Evolutionary conservation across 2,329 filamentous ascomycete genomes (phyloP).

Genomic region (Hyphodiscus sp.): DNA sequence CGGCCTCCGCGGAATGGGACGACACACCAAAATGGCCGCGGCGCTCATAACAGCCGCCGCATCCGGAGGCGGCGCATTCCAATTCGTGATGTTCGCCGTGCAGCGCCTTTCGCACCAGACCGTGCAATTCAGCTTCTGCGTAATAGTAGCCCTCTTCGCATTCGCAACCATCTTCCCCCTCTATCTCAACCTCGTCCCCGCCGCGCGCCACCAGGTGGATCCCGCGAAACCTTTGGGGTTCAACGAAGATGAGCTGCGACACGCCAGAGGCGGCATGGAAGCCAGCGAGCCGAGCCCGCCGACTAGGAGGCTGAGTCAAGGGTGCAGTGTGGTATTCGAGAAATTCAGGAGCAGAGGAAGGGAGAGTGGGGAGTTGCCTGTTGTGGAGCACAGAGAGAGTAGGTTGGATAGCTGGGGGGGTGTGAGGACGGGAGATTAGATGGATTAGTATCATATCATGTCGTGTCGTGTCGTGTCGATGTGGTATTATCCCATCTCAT

Average conservation of each 20-base stretch:
- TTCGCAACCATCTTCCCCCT: slow-evolving; percentile 21
- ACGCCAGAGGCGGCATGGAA: not conserved
- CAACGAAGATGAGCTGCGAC: not conserved
- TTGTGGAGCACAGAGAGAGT: not conserved
- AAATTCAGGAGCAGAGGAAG: not conserved
- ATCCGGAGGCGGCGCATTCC: slow-evolving; percentile 23
- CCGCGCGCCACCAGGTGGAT: slow-evolving; percentile 23
- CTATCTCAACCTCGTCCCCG: slow-evolving; percentile 21
- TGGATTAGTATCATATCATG: too few relatives aligned
- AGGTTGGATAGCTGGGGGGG: not conserved
- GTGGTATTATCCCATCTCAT: too few relatives aligned
- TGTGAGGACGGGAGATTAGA: too few relatives aligned
- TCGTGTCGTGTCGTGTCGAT: too few relatives aligned
- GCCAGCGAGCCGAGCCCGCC: not conserved
- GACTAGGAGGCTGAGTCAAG: not conserved
- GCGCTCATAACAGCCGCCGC: slow-evolving; percentile 57
- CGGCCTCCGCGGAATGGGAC: slow-evolving; percentile 71
- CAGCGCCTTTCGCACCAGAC: slow-evolving; percentile 9
- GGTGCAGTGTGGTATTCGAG: not conserved
- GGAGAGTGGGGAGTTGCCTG: not conserved
- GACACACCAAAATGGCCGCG: slow-evolving; percentile 72
- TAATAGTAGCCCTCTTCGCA: slow-evolving; percentile 23
- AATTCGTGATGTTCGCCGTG: slow-evolving; percentile 25
- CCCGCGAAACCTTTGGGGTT: slow-evolving; percentile 2
- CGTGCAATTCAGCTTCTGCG: slow-evolving; percentile 21